A percentile compares a stretch with the other conserved stretches of the same genome.
Evolutionary conservation across 257 asterid species (phyloP).

Genomic region (Ligustrum vulgare): DNA sequence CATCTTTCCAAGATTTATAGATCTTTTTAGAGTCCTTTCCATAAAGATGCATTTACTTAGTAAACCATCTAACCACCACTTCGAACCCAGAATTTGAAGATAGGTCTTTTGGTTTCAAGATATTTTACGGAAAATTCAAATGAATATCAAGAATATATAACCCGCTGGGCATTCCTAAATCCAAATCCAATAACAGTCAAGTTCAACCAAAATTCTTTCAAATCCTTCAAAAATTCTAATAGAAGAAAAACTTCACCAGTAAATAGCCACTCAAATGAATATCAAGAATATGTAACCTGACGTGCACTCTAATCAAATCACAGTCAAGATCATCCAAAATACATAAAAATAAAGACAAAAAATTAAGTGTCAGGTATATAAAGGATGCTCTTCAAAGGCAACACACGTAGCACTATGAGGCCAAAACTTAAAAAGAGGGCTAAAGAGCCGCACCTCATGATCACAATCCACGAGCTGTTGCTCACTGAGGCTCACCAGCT

Average conservation of each 20-base stretch:
- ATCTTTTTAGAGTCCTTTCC: too few species aligned
- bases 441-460: constrained; percentile 58
- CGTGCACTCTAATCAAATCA: background rate
- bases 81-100: too few species aligned
- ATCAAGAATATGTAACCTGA: background rate
- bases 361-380: too few species aligned
- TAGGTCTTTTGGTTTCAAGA: too few species aligned
- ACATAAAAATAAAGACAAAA: too few species aligned
- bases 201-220: background rate
- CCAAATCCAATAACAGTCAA: too few species aligned
- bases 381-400: background rate
- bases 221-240: background rate
- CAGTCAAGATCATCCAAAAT: background rate
- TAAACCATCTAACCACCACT: too few species aligned
- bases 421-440: background rate
- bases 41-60: too few species aligned
- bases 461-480: constrained; percentile 95
- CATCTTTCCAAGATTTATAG: too few species aligned
- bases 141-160: too few species aligned
- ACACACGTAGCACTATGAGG: background rate
- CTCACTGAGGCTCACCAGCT: constrained; percentile 80
- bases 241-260: background rate
- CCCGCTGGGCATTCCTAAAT: too few species aligned
- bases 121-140: too few species aligned
- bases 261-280: background rate